These are phyloP conservation scores for Fusarium luffae DNA, from an alignment of 2,329 filamentous ascomycete species.

Conservation along the genomic window DNA sequence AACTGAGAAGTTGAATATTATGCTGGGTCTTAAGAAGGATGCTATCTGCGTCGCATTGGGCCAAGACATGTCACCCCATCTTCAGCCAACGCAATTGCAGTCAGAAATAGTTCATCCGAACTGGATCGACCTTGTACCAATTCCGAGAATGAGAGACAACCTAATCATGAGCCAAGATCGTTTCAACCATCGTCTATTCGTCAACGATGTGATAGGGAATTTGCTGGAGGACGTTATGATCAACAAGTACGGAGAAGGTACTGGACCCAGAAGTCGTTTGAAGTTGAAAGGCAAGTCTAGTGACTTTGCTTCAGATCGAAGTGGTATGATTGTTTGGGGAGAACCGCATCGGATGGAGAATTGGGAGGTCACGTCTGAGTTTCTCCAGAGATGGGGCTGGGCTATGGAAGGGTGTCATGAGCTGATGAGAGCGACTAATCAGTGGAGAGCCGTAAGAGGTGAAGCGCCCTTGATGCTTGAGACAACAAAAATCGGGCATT, in stretches of 20 bases:
- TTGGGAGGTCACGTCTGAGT: slow-evolving; percentile 12
- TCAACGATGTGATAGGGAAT: slow-evolving; percentile 6
- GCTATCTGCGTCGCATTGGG: slow-evolving; percentile 1
- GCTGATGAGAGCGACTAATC: slow-evolving; percentile 7
- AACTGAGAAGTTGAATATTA: slow-evolving; percentile 3
- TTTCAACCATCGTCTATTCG: slow-evolving; percentile 6
- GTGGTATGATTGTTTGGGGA: slow-evolving; percentile 11
- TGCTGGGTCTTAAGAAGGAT: slow-evolving; percentile 9
- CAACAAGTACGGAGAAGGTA: slow-evolving; percentile 13
- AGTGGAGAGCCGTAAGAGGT: slow-evolving; percentile 9
- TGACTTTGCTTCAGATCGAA: neutral
- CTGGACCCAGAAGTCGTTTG: neutral
- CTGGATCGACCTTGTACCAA: slow-evolving; percentile 11
- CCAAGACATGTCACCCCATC: neutral
- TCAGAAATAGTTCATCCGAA: neutral
- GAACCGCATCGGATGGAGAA: neutral
- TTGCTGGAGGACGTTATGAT: slow-evolving; percentile 8
- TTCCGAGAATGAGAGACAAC: slow-evolving; percentile 8
- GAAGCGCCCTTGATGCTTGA: neutral
- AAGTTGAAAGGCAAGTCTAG: neutral
- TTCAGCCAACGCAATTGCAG: slow-evolving; percentile 2
- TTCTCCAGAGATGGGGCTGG: slow-evolving; percentile 17
- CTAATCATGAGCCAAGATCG: neutral
- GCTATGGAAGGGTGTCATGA: slow-evolving; percentile 6
- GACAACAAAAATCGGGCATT: no score